phyloP scores from a whole-genome alignment of 352 stramenopile species.

The Phytophthora rubi region DNA sequence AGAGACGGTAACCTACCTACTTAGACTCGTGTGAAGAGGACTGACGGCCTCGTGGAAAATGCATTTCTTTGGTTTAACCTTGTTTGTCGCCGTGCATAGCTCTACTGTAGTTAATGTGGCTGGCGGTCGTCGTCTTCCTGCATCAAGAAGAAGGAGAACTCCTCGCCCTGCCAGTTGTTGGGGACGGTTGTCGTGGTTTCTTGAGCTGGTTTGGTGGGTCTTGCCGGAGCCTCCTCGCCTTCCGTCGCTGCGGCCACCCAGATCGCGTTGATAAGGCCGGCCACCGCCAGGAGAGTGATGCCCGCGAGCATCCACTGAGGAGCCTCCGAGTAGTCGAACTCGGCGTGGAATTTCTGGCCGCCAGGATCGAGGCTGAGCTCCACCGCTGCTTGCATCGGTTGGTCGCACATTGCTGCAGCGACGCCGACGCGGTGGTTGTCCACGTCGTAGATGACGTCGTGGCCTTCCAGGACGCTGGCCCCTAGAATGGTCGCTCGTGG shows the following conservation, averaged over 20 bases:
- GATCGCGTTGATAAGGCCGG: constrained; percentile 57
- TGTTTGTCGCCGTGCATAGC: constrained; percentile 1
- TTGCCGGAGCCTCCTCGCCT: constrained; percentile 2
- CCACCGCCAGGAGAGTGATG: constrained; percentile 49
- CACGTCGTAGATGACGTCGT: constrained; percentile 86
- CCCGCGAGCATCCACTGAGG: constrained; percentile 49
- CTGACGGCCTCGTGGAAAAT: constrained; percentile 23
- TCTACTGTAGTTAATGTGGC: constrained; percentile 16
- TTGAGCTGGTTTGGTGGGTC: constrained; percentile 2
- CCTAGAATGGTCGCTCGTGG: constrained; percentile 76
- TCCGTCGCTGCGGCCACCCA: constrained; percentile 47
- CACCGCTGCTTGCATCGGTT: constrained; percentile 34
- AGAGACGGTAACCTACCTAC: constrained; percentile 26
- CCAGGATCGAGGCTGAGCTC: constrained; percentile 62
- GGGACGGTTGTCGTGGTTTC: not conserved
- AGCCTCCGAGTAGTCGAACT: constrained; percentile 46
- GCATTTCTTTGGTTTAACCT: constrained; percentile 20
- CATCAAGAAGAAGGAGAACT: constrained; percentile 67
- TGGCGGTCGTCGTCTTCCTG: constrained; percentile 35
- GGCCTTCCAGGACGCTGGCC: constrained; percentile 62
- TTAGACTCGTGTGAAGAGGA: constrained; percentile 12
- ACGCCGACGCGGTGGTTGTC: constrained; percentile 78
- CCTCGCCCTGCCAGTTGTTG: constrained; percentile 35
- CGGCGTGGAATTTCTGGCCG: constrained; percentile 59
- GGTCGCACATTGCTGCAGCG: constrained; percentile 59